Evolutionary conservation across 257 asterid genomes (phyloP).

Genomic region (Osmanthus fragrans): DNA sequence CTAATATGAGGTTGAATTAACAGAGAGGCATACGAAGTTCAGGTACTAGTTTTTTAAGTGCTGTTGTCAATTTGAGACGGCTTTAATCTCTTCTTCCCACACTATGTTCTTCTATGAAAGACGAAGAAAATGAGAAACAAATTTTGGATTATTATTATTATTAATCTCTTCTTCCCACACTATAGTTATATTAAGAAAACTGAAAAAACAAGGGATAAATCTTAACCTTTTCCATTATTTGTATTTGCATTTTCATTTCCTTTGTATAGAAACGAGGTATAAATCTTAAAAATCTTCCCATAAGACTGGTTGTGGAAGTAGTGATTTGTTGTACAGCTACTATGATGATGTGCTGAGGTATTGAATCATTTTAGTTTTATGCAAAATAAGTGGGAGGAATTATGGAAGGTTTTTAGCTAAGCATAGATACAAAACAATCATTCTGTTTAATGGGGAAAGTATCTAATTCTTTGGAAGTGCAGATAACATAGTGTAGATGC

Average conservation of each 20-base stretch:
- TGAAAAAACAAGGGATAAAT: not conserved
- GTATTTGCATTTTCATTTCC: not conserved
- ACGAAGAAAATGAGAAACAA: not conserved
- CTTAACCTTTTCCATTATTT: not conserved
- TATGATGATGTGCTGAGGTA: not conserved
- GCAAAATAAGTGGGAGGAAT: not conserved
- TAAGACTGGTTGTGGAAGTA: not conserved
- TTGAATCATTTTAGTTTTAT: not conserved
- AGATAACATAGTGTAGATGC: not conserved
- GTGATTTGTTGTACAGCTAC: not conserved
- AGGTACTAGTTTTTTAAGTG: not conserved
- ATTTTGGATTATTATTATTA: too few relatives aligned
- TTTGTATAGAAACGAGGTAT: not conserved
- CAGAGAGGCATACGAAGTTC: not conserved
- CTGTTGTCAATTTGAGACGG: not conserved
- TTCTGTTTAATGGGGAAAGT: not conserved
- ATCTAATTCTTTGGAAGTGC: not conserved
- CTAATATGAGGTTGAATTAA: not conserved
- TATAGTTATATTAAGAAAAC: not conserved
- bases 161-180: too few relatives aligned
- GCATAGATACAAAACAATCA: not conserved
- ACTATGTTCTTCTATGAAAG: not conserved
- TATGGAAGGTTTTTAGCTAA: not conserved
- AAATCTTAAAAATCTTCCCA: not conserved
- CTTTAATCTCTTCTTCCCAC: not conserved